Base-by-base conservation (phyloP, 2,329 filamentous ascomycete genomes). In the Ophiocordyceps robertsii region DNA sequence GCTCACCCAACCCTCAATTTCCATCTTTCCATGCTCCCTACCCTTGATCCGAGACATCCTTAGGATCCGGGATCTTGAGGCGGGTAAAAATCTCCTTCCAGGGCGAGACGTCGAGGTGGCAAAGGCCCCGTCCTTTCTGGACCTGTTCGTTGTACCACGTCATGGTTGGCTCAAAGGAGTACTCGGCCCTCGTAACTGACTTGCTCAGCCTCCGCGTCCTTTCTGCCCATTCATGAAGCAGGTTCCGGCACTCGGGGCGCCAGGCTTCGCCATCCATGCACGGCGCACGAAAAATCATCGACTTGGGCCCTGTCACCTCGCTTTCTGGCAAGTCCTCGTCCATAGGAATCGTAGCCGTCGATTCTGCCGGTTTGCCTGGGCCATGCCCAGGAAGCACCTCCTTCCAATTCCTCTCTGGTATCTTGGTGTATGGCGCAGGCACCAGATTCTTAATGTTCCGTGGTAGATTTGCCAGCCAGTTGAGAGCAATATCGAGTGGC, bases 111-210 rank as follows among this genome's bases (percentile, higher is more conserved):
- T 56, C 51, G 4, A 78, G 57, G 46, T 77, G 72, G 41, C 67
- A 66, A 43, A 62, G 73, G 1, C 63, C 66, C 17, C 72, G 62
- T 2, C 69, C 70, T 50, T 72, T 69, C 1, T 53, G 52, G 21
- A 59, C 49, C 47, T 73, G 68, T 32, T 66, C 58, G 4, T 50
- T 49, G 47, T 77, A 78, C 75, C 75, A 78, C 5, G 67, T 56
- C 45, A 59, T 45, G 2, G 74, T 77, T 9, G 69, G 64, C 36
- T 52, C 53, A 48, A 69, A 76, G 14, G 51, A 51, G 49, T 65
- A 74, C 24, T 52, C 41, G 6, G 47, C 46, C 31, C 14, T 40
- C 42, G 31, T 37, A 31, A 24, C 29, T 35, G 11, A 38, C 27
- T 16, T 27, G 38, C 19, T 29, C 24, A 27, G 24, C 24, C 9